phyloP scores from a whole-genome alignment of 2,329 filamentous ascomycete genomes.

The Whalleya microplaca region DNA sequence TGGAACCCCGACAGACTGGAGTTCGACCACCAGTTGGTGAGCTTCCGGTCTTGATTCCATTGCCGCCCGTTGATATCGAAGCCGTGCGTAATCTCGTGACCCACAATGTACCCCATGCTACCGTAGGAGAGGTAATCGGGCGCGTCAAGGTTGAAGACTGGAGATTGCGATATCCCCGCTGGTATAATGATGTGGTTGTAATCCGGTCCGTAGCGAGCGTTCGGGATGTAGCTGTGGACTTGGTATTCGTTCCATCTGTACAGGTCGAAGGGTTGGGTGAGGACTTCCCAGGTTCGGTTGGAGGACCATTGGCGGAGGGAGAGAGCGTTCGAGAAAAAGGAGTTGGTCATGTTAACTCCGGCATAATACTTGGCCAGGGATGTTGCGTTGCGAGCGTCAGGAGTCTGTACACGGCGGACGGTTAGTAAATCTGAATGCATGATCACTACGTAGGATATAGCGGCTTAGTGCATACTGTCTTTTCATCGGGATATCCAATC shows the following conservation, averaged over 20 bases:
- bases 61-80: constrained; percentile 69
- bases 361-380: constrained; percentile 54
- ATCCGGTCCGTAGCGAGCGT: constrained; percentile 67
- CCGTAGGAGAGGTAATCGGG: constrained; percentile 70
- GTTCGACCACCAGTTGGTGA: constrained; percentile 46
- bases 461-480: too few relatives aligned
- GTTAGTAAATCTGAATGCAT: background rate
- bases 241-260: constrained; percentile 63
- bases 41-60: constrained; percentile 65
- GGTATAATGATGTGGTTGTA: constrained; percentile 73
- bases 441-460: too few relatives aligned
- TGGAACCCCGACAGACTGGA: constrained; percentile 51
- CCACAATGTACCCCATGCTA: constrained; percentile 68
- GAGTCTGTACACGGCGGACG: constrained; percentile 42
- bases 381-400: constrained; percentile 50
- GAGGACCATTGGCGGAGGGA: constrained; percentile 53
- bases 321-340: constrained; percentile 63
- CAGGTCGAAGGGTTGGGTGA: constrained; percentile 64
- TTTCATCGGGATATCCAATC: constrained; percentile 61
- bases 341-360: constrained; percentile 52
- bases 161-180: constrained; percentile 71
- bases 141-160: constrained; percentile 54
- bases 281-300: constrained; percentile 56
- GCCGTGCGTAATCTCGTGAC: constrained; percentile 72
- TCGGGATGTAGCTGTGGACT: constrained; percentile 54